Percentiles rank a stretch among this genome's conserved stretches.
Evolutionary conservation across 2,329 filamentous ascomycete genomes (phyloP).

Genomic region (Boeremia exigua): DNA sequence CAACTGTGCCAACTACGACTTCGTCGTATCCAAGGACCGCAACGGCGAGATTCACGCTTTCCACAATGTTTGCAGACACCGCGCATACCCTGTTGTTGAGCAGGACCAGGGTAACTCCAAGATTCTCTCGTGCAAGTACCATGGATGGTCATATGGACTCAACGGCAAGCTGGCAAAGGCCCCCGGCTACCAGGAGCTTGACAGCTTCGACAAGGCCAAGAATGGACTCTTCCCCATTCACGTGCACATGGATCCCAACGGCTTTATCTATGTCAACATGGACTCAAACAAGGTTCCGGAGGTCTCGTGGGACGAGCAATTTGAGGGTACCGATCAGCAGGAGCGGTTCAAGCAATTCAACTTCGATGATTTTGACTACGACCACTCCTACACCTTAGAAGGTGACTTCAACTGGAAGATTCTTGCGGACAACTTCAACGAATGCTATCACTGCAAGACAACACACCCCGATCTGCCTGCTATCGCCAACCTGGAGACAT

Average conservation of each 20-base stretch:
- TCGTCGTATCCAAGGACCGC: constrained; percentile 46
- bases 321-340: constrained; percentile 43
- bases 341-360: constrained; percentile 41
- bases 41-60: constrained; percentile 50
- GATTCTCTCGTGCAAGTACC: constrained; percentile 54
- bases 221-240: constrained; percentile 47
- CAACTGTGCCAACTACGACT: constrained; percentile 52
- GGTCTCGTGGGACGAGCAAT: constrained; percentile 39
- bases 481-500: constrained; percentile 64
- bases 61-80: constrained; percentile 56
- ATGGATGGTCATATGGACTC: constrained; percentile 55
- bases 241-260: constrained; percentile 38
- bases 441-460: constrained; percentile 68
- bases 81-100: constrained; percentile 52
- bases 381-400: constrained; percentile 43
- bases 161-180: constrained; percentile 54
- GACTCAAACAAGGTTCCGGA: constrained; percentile 40
- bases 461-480: constrained; percentile 64
- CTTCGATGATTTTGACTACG: constrained; percentile 56
- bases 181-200: constrained; percentile 50
- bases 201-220: constrained; percentile 49
- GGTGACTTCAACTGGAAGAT: constrained; percentile 45
- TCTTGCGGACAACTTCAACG: constrained; percentile 67
- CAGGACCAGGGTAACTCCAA: constrained; percentile 47
- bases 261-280: constrained; percentile 48